These are phyloP conservation scores for Aureobasidium sp. DNA, from an alignment of 2,329 filamentous ascomycete species.

Conservation along the genomic window DNA sequence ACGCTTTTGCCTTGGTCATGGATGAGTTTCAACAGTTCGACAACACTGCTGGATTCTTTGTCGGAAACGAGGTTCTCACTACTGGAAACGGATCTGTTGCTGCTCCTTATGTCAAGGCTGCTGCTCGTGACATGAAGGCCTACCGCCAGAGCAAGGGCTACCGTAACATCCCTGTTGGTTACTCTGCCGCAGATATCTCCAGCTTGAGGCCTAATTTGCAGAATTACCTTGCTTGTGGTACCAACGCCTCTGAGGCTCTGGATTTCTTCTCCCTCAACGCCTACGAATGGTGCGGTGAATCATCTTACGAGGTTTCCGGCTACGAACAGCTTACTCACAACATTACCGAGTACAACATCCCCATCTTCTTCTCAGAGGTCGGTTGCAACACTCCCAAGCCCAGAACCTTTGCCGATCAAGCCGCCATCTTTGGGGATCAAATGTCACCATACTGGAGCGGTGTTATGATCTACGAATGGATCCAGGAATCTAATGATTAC, in stretches of 20 bases:
- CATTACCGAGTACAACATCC: slow-evolving; percentile 66
- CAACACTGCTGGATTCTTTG: slow-evolving; percentile 76
- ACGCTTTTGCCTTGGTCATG: slow-evolving; percentile 63
- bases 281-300: slow-evolving; percentile 55
- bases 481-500: slow-evolving; percentile 75
- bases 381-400: slow-evolving; percentile 65
- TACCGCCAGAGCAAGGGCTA: slow-evolving; percentile 71
- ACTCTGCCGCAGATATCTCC: slow-evolving; percentile 79
- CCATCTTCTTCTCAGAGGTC: slow-evolving; percentile 84
- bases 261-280: slow-evolving; percentile 85
- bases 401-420: slow-evolving; percentile 63
- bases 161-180: slow-evolving; percentile 75
- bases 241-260: slow-evolving; percentile 59
- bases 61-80: slow-evolving; percentile 81
- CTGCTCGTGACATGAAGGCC: slow-evolving; percentile 72
- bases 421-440: slow-evolving; percentile 64
- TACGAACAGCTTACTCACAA: slow-evolving; percentile 63
- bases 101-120: slow-evolving; percentile 78
- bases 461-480: slow-evolving; percentile 84
- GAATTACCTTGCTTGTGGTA: slow-evolving; percentile 72
- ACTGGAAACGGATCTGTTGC: slow-evolving; percentile 50
- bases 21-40: slow-evolving; percentile 71
- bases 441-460: slow-evolving; percentile 71
- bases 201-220: slow-evolving; percentile 60
- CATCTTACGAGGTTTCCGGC: slow-evolving; percentile 55